phyloP scores from a whole-genome alignment of 23 red algal genomes.

The Agarophyton chilense region DNA sequence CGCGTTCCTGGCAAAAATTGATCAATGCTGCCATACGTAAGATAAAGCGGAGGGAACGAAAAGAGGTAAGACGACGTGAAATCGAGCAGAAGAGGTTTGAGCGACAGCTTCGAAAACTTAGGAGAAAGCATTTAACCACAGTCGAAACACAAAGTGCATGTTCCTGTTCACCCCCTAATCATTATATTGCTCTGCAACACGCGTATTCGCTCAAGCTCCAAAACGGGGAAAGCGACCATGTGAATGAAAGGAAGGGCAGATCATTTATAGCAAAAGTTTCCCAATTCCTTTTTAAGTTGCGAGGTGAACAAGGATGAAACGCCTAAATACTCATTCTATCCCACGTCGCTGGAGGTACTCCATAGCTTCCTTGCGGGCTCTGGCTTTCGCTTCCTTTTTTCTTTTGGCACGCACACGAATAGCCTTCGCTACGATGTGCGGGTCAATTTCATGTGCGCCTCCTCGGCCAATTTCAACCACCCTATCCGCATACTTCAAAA shows the following conservation, averaged over 20 bases:
- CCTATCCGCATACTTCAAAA: constrained; percentile 75
- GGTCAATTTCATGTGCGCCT: constrained; percentile 42
- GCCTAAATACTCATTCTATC: neutral
- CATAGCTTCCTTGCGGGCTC: constrained; percentile 18
- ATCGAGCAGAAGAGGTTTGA: constrained; percentile 44
- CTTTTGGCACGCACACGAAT: neutral
- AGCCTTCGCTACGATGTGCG: constrained; percentile 30
- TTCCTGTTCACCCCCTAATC: neutral
- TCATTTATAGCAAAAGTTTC: neutral
- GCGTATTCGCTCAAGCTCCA: neutral
- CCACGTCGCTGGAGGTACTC: neutral
- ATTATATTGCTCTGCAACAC: neutral
- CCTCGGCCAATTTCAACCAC: constrained; percentile 66
- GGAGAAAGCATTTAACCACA: neutral
- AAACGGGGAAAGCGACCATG: neutral
- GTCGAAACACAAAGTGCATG: neutral
- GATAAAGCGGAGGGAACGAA: constrained; percentile 24
- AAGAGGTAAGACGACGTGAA: neutral
- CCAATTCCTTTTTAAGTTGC: neutral
- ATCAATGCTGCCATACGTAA: constrained; percentile 45
- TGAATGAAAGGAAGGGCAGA: neutral
- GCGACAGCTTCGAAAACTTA: constrained; percentile 12
- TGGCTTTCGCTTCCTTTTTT: constrained; percentile 4
- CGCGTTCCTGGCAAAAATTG: constrained; percentile 52
- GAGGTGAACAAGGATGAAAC: neutral